phyloP scores from a whole-genome alignment of 192 early-diverging fungal genomes.

The Entomortierella lignicola region DNA sequence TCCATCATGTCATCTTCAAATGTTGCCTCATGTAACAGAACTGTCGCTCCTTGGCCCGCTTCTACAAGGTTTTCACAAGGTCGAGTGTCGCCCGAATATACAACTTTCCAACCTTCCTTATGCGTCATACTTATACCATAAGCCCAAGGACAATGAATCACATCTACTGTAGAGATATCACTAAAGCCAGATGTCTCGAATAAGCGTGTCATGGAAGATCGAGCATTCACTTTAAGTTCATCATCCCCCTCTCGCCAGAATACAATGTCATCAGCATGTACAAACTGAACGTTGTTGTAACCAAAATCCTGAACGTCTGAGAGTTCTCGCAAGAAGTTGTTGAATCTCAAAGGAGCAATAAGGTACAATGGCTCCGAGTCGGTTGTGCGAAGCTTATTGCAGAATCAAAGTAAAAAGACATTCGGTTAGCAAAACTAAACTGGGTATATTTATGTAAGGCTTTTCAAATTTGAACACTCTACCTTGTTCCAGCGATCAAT shows the following conservation, averaged over 20 bases:
- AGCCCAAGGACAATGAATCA: conserved; percentile 86
- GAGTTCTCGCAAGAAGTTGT: conserved; percentile 75
- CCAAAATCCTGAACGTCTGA: conserved; percentile 76
- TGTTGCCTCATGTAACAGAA: conserved; percentile 95
- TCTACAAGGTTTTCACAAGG: conserved; percentile 80
- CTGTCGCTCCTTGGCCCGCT: conserved; percentile 74
- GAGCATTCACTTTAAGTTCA: not conserved
- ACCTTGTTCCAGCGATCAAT: conserved; percentile 78
- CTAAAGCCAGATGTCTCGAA: conserved; percentile 62
- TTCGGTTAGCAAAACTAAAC: not conserved
- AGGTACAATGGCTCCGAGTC: conserved; percentile 53
- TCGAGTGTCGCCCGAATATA: conserved; percentile 95
- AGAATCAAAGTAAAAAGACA: conserved; percentile 4
- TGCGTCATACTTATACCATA: conserved; percentile 83
- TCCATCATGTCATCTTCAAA: conserved; percentile 76
- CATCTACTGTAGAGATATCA: conserved; percentile 73
- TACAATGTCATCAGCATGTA: conserved; percentile 65
- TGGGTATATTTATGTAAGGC: not conserved
- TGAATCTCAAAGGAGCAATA: conserved; percentile 68
- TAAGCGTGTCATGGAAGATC: conserved; percentile 15
- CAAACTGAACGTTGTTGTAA: conserved; percentile 58
- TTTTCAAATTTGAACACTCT: not conserved
- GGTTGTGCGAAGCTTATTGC: conserved; percentile 7
- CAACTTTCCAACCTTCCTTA: conserved; percentile 78
- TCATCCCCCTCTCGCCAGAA: conserved; percentile 37